Percentiles rank a stretch among this genome's conserved stretches.
These are phyloP conservation scores for Ensete ventricosum DNA, from an alignment of 176 grass and related monocot species.

Conservation along the genomic window DNA sequence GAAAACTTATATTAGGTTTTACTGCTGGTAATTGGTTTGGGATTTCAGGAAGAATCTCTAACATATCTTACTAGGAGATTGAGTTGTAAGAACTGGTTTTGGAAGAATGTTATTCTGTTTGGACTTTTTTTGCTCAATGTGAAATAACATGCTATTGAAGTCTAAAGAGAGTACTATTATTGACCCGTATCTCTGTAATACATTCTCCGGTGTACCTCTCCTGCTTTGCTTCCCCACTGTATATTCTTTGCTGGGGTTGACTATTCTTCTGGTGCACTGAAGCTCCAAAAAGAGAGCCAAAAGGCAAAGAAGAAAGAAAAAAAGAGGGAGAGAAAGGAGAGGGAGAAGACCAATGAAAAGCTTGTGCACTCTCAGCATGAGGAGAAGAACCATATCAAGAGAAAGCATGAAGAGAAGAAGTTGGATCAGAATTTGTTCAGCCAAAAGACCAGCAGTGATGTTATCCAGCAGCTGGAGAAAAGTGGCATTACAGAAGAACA, in stretches of 20 bases:
- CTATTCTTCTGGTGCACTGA: constrained; percentile 10
- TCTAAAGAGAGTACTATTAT: not conserved
- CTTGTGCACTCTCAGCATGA: not conserved
- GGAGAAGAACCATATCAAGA: not conserved
- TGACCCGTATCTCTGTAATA: too few relatives aligned
- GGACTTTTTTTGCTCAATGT: too few relatives aligned
- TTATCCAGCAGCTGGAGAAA: constrained; percentile 6
- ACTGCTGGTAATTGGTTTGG: too few relatives aligned
- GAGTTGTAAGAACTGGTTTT: too few relatives aligned
- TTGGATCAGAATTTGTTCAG: not conserved
- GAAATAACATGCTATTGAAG: not conserved
- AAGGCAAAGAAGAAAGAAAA: constrained; percentile 9
- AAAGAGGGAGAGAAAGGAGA: constrained; percentile 2
- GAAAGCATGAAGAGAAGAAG: not conserved
- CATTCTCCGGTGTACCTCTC: not conserved
- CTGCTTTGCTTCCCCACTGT: constrained; percentile 2
- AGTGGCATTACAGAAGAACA: constrained; percentile 23
- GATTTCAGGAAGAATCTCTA: too few relatives aligned
- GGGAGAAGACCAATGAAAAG: not conserved
- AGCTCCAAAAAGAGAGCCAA: constrained; percentile 7
- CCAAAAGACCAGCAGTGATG: not conserved
- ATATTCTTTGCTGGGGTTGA: constrained; percentile 4
- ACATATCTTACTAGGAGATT: too few relatives aligned
- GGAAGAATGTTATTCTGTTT: too few relatives aligned
- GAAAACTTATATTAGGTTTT: too few relatives aligned